Conservation (phyloP, 2,329 filamentous ascomycete genomes). For the Stagonosporopsis cucurbitacearum region DNA sequence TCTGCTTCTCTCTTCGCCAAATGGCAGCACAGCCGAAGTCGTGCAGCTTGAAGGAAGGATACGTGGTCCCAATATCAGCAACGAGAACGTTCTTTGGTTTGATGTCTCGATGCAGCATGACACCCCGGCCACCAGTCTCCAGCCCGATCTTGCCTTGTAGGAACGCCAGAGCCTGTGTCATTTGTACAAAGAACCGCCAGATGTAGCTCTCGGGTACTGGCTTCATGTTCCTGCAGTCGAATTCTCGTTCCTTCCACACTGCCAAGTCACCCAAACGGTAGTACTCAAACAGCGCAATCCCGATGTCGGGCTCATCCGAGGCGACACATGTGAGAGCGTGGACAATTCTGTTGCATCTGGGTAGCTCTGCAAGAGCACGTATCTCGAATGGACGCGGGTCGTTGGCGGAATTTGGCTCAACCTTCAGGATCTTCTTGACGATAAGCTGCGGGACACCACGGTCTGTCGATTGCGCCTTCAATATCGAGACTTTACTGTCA, state of each 20-base stretch:
- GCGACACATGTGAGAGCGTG: constrained; percentile 16
- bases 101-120: constrained; percentile 34
- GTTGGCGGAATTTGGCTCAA: not conserved
- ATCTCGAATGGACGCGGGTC: constrained; percentile 23
- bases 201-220: constrained; percentile 36
- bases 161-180: constrained; percentile 37
- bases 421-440: constrained; percentile 29
- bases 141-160: constrained; percentile 29
- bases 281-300: constrained; percentile 29
- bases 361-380: constrained; percentile 18
- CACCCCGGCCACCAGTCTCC: not conserved
- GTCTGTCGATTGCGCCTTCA: not conserved
- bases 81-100: constrained; percentile 42
- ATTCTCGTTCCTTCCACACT: constrained; percentile 25
- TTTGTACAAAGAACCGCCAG: constrained; percentile 39
- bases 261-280: constrained; percentile 32
- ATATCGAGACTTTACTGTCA: not conserved
- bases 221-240: constrained; percentile 22
- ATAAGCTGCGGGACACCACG: constrained; percentile 10
- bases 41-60: constrained; percentile 36
- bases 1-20: constrained; percentile 6
- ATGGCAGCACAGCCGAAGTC: constrained; percentile 32
- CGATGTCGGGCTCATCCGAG: constrained; percentile 13
- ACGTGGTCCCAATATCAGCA: constrained; percentile 27
- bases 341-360: constrained; percentile 30